Evolutionary conservation across 2,329 filamentous ascomycete species (phyloP).

Genomic region (Meredithiella fracta): DNA sequence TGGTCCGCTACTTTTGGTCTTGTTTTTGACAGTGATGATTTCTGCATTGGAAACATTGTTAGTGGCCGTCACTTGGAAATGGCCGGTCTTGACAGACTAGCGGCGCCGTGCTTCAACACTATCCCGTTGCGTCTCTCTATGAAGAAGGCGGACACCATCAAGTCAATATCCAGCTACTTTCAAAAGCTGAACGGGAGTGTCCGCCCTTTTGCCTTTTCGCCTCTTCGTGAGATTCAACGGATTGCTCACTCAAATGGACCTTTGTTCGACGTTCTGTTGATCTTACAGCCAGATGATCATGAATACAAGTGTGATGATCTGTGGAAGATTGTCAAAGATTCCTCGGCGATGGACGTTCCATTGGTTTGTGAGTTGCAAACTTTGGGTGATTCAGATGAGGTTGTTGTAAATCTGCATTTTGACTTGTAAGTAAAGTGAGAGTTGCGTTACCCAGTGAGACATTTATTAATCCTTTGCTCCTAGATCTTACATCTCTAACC

Average conservation of each 20-base stretch:
- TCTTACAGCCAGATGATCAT: conserved; percentile 52
- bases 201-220: conserved; percentile 55
- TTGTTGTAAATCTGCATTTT: conserved; percentile 48
- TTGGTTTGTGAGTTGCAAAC: conserved; percentile 62
- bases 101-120: conserved; percentile 90
- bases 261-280: conserved; percentile 66
- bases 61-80: conserved; percentile 56
- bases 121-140: conserved; percentile 49
- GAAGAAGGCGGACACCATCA: conserved; percentile 29
- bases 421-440: conserved; percentile 28
- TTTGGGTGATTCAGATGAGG: conserved; percentile 26
- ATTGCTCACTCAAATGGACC: conserved; percentile 24
- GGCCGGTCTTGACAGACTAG: conserved; percentile 49
- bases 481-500: not conserved
- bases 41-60: conserved; percentile 79
- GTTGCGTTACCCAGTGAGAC: no score
- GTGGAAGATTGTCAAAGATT: conserved; percentile 41
- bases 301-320: conserved; percentile 33
- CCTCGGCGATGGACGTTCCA: conserved; percentile 54
- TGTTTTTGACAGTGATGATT: conserved; percentile 39
- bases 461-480: no score
- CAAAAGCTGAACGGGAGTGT: conserved; percentile 45
- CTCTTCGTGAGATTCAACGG: conserved; percentile 54
- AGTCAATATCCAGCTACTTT: conserved; percentile 41
- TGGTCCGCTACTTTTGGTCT: conserved; percentile 52